Conservation (phyloP, 345 rosid species). For the Dimocarpus longan region DNA sequence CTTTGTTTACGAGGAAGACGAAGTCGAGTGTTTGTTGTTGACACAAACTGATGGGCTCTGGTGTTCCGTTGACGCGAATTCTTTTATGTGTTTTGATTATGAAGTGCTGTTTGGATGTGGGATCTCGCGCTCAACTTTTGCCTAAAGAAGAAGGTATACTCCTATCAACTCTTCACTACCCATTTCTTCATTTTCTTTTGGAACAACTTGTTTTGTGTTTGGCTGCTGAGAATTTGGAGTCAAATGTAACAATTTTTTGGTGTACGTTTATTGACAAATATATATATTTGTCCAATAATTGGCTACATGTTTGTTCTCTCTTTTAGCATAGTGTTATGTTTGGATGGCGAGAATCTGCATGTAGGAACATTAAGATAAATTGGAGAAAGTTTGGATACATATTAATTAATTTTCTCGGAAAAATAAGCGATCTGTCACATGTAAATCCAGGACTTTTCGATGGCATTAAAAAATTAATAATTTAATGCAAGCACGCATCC, state of each 20-base stretch:
- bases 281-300: too few species aligned
- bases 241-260: background rate
- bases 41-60: slow-evolving; percentile 33
- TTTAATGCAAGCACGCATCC: background rate
- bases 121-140: slow-evolving; percentile 52
- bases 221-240: slow-evolving; percentile 4
- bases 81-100: slow-evolving; percentile 28
- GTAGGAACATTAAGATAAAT: background rate
- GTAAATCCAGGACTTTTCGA: too few species aligned
- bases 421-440: background rate
- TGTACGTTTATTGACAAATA: background rate
- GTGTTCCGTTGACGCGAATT: slow-evolving; percentile 22
- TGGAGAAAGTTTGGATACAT: background rate
- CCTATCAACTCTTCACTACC: background rate
- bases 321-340: background rate
- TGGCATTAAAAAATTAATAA: too few species aligned
- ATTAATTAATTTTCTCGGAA: background rate
- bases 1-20: background rate
- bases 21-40: background rate
- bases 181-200: background rate
- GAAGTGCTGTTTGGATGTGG: slow-evolving; percentile 29
- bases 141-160: slow-evolving; percentile 60
- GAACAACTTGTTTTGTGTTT: background rate
- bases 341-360: background rate
- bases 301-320: too few species aligned